phyloP scores from a whole-genome alignment of 2,329 filamentous ascomycete species.

The Fusarium vanettenii region DNA sequence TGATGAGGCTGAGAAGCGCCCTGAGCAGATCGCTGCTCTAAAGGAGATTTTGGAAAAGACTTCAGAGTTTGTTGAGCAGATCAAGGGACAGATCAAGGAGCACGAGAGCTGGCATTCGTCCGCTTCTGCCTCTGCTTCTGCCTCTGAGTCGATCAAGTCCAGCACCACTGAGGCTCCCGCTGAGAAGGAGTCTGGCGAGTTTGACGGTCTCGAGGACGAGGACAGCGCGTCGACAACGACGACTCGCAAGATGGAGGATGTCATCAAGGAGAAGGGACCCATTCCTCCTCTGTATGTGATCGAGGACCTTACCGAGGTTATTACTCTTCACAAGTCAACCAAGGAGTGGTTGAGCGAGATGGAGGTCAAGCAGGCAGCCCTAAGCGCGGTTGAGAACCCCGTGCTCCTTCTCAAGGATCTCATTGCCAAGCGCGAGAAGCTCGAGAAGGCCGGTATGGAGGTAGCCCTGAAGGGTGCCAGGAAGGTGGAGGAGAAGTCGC shows the following conservation, averaged over 20 bases:
- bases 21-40: constrained; percentile 74
- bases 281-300: constrained; percentile 76
- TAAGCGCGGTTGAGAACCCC: constrained; percentile 78
- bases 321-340: constrained; percentile 70
- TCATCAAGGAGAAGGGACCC: constrained; percentile 60
- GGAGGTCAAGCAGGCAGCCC: constrained; percentile 75
- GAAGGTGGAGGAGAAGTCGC: constrained; percentile 62
- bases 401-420: constrained; percentile 80
- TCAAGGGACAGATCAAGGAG: constrained; percentile 77
- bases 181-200: constrained; percentile 64
- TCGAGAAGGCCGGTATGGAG: constrained; percentile 77
- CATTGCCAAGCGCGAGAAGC: constrained; percentile 72
- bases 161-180: constrained; percentile 57
- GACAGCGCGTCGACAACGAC: constrained; percentile 57
- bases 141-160: constrained; percentile 54
- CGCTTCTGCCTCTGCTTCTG: constrained; percentile 62
- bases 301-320: constrained; percentile 76
- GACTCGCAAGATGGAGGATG: constrained; percentile 58
- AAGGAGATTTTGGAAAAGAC: constrained; percentile 79
- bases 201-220: constrained; percentile 85
- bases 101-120: constrained; percentile 72
- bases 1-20: constrained; percentile 77
- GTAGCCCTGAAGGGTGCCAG: constrained; percentile 77
- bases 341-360: constrained; percentile 81
- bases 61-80: constrained; percentile 74